phyloP scores from a whole-genome alignment of 495 filamentous ascomycete genomes.

The Thozetella sp. region DNA sequence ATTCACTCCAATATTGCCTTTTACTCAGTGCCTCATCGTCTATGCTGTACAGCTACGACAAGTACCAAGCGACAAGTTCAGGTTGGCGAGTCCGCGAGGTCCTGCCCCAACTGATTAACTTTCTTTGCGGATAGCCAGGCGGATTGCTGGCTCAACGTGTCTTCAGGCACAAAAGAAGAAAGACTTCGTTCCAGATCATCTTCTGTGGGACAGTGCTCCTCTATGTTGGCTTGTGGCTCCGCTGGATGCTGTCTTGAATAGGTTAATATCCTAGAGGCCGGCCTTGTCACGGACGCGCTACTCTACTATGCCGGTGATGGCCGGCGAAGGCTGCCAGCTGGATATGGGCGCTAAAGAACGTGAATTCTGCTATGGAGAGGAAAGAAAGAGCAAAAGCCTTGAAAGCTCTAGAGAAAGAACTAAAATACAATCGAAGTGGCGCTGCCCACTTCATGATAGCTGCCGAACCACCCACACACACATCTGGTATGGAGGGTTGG shows the following conservation, averaged over 20 bases:
- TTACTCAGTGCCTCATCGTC: background rate
- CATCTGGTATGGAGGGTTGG: no score
- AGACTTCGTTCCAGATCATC: conserved; percentile 1
- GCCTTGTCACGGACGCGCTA: no score
- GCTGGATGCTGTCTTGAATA: background rate
- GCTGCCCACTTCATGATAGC: no score
- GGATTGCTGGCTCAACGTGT: background rate
- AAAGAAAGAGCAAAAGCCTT: no score
- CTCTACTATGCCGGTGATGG: no score
- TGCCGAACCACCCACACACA: no score
- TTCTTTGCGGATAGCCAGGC: background rate
- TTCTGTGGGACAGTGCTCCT: background rate
- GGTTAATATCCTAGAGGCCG: no score
- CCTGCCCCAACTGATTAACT: background rate
- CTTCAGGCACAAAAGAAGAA: background rate
- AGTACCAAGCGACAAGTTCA: background rate
- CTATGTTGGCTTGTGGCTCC: background rate
- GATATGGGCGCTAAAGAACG: no score
- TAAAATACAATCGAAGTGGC: no score
- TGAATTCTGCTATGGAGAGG: no score
- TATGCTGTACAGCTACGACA: conserved; percentile 2
- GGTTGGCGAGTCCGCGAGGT: background rate
- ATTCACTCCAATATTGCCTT: background rate
- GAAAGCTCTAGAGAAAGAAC: no score
- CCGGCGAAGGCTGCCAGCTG: no score